Percentiles rank a stretch among this genome's conserved stretches.
These are phyloP conservation scores for Dunaliella primolecta DNA, from an alignment of 139 green algal genomes.

Conservation along the genomic window DNA sequence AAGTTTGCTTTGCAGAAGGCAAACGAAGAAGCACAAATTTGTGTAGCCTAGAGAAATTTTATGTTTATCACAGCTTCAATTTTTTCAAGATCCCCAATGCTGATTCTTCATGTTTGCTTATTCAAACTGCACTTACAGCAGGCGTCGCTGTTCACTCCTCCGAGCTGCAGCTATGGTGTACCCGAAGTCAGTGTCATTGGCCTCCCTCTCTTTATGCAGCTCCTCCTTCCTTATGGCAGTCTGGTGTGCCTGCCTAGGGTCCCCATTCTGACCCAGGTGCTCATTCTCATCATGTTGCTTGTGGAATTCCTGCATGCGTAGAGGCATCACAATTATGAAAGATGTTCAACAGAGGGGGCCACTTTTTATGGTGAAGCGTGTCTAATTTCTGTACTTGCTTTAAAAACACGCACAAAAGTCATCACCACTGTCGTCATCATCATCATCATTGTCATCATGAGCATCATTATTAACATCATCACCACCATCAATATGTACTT, in stretches of 20 bases:
- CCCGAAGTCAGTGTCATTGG: slow-evolving; percentile 49
- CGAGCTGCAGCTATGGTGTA: slow-evolving; percentile 73
- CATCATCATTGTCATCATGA: no score
- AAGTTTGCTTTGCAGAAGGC: no score
- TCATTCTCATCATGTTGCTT: slow-evolving; percentile 41
- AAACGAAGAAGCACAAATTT: no score
- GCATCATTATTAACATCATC: no score
- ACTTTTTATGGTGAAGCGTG: not conserved
- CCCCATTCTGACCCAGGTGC: not conserved
- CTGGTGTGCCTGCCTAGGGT: slow-evolving; percentile 5
- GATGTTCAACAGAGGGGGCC: not conserved
- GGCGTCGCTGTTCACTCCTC: slow-evolving; percentile 66
- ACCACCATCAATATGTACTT: no score
- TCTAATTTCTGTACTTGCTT: not conserved
- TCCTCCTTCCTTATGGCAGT: slow-evolving; percentile 21
- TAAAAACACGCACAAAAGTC: not conserved
- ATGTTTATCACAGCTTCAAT: no score
- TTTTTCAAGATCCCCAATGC: no score
- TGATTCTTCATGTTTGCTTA: no score
- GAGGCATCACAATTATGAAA: not conserved
- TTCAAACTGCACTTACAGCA: slow-evolving; percentile 38
- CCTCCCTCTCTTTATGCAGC: slow-evolving; percentile 39
- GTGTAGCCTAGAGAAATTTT: no score
- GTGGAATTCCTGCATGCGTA: slow-evolving; percentile 34
- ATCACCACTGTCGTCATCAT: not conserved